Conservation (phyloP, 805 yeast genomes). For the Cyberlindnera bimundalis region DNA sequence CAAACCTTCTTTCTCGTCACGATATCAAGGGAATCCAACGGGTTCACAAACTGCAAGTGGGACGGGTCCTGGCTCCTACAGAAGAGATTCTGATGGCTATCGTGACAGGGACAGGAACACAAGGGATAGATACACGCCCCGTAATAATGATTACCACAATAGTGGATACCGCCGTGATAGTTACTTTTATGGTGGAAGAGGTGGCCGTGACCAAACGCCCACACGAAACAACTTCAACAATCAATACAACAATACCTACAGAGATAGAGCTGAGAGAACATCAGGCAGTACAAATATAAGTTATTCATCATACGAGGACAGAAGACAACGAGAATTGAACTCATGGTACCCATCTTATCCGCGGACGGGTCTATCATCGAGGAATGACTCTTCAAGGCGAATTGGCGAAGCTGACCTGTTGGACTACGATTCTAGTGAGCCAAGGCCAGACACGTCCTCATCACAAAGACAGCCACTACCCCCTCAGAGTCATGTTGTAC, state of each 20-base stretch:
- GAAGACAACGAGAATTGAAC: slow-evolving; percentile 13
- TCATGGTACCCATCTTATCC: slow-evolving; percentile 6
- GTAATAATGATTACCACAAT: not conserved
- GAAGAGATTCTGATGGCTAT: slow-evolving; percentile 8
- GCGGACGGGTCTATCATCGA: slow-evolving; percentile 1
- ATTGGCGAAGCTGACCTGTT: slow-evolving; percentile 1
- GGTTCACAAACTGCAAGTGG: not conserved
- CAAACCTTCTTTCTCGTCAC: slow-evolving; percentile 8
- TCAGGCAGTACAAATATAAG: not conserved
- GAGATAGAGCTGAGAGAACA: slow-evolving; percentile 4
- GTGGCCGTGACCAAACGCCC: not conserved
- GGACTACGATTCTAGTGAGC: slow-evolving; percentile 5
- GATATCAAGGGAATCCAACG: slow-evolving; percentile 2
- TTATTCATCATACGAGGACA: slow-evolving; percentile 12
- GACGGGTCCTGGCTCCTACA: slow-evolving; percentile 1
- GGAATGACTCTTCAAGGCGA: not conserved
- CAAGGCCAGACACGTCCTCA: not conserved
- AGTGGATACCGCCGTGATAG: slow-evolving; percentile 2
- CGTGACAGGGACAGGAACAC: slow-evolving; percentile 5
- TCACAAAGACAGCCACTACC: slow-evolving; percentile 4
- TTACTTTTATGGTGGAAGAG: slow-evolving; percentile 1
- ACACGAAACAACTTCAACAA: slow-evolving; percentile 1
- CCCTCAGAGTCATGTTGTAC: slow-evolving; percentile 3
- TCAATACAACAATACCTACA: slow-evolving; percentile 1
- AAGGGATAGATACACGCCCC: slow-evolving; percentile 4